Percentiles rank a stretch among this genome's conserved stretches.
phyloP scores from a whole-genome alignment of 257 asterid genomes.

The Thymus quinquecostatus region DNA sequence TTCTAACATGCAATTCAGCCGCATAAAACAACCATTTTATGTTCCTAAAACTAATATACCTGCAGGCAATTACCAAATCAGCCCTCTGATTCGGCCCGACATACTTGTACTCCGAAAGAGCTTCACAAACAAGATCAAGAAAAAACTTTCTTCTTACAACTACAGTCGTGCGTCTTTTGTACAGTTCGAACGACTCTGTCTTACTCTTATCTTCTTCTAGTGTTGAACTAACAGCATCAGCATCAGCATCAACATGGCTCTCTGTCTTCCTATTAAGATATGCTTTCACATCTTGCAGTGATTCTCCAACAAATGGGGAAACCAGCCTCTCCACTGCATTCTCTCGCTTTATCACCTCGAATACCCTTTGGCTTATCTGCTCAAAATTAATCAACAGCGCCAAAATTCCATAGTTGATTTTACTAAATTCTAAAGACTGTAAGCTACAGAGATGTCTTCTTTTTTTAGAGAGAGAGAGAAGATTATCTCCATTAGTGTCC shows the following conservation, averaged over 20 bases:
- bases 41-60: constrained; percentile 37
- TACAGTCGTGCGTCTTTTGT: constrained; percentile 83
- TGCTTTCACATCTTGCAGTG: constrained; percentile 43
- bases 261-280: constrained; percentile 43
- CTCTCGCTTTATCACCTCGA: constrained; percentile 62
- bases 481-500: no score
- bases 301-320: constrained; percentile 40
- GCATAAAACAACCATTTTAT: no score
- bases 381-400: constrained; percentile 15
- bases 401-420: neutral
- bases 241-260: constrained; percentile 34
- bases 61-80: constrained; percentile 83
- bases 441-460: neutral
- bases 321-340: constrained; percentile 44
- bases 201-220: constrained; percentile 46
- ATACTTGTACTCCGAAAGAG: constrained; percentile 87
- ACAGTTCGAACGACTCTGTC: constrained; percentile 72
- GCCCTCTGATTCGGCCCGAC: constrained; percentile 90
- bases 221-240: constrained; percentile 31
- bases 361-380: constrained; percentile 83
- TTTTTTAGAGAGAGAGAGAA: no score
- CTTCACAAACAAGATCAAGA: constrained; percentile 74
- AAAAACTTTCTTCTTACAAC: constrained; percentile 65
- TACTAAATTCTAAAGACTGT: neutral
- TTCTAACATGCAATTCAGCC: no score